These are phyloP conservation scores for Fonsecaea nubica DNA, from an alignment of 2,329 filamentous ascomycete species.

Conservation along the genomic window DNA sequence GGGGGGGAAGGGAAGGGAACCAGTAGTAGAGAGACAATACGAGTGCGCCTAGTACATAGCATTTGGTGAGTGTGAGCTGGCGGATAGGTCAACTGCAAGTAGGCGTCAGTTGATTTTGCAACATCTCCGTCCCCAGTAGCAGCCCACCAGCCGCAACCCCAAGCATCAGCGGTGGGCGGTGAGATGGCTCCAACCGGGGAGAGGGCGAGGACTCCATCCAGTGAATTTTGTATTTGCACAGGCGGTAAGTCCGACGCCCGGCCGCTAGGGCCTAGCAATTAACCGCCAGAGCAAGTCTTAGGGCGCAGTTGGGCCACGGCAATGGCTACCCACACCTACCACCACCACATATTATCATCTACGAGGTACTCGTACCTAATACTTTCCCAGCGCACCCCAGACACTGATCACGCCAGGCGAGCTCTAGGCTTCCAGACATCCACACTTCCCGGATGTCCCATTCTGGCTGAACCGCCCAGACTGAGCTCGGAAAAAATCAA, in stretches of 20 bases:
- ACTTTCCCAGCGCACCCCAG: no score
- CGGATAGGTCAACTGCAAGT: neutral
- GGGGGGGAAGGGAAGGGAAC: no score
- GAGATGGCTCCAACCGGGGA: conserved; percentile 5
- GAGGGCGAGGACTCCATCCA: conserved; percentile 1
- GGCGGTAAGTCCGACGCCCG: neutral
- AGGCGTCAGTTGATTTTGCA: neutral
- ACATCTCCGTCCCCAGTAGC: neutral
- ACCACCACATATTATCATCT: no score
- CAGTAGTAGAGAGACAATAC: no score
- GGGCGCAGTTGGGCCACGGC: neutral
- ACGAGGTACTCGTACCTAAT: no score
- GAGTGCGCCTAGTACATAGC: no score
- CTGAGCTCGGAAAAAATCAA: neutral
- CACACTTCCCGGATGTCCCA: neutral
- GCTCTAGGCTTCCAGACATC: neutral
- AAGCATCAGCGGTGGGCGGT: conserved; percentile 1
- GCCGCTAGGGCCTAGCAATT: neutral
- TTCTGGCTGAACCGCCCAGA: neutral
- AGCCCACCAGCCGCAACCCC: neutral
- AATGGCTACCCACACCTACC: no score
- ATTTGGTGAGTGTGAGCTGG: no score
- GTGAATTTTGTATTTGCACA: neutral
- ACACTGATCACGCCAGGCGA: no score
- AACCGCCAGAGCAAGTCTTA: neutral